Conservation (phyloP, 2,329 filamentous ascomycete genomes). For the Venturia pyrina region DNA sequence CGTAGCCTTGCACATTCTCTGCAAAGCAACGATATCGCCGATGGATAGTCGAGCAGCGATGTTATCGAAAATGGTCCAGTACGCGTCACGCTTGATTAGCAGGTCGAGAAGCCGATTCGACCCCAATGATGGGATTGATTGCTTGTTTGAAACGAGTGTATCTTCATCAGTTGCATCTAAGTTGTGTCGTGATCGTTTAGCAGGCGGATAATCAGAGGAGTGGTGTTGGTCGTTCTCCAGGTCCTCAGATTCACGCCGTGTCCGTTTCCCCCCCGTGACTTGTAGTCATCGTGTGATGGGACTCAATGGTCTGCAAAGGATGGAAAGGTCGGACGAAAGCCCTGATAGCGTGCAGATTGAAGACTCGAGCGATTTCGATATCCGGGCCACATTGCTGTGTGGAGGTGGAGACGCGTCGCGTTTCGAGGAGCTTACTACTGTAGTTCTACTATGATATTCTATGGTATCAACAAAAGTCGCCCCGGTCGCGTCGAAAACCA, state of each 20-base stretch:
- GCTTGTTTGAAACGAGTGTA: neutral
- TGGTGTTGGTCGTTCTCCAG: neutral
- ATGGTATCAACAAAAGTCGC: too few relatives aligned
- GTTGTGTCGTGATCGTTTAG: neutral
- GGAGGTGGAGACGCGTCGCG: too few relatives aligned
- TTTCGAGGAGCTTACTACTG: too few relatives aligned
- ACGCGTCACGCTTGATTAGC: neutral
- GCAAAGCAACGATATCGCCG: neutral
- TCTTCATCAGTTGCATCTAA: neutral
- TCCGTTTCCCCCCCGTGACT: neutral
- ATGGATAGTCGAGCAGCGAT: neutral
- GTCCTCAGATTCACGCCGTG: neutral
- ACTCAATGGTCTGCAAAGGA: too few relatives aligned
- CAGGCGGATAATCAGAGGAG: neutral
- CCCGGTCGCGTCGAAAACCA: too few relatives aligned
- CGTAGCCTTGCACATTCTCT: neutral
- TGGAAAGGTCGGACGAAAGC: too few relatives aligned
- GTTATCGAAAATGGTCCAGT: neutral
- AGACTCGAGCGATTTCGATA: too few relatives aligned
- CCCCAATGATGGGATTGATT: neutral
- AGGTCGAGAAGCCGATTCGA: neutral
- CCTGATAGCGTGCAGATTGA: too few relatives aligned
- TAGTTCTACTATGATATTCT: too few relatives aligned
- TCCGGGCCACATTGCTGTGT: too few relatives aligned
- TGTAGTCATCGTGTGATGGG: too few relatives aligned